Conservation (phyloP, 768 basidiomycete genomes). For the Dioszegia hungarica region DNA sequence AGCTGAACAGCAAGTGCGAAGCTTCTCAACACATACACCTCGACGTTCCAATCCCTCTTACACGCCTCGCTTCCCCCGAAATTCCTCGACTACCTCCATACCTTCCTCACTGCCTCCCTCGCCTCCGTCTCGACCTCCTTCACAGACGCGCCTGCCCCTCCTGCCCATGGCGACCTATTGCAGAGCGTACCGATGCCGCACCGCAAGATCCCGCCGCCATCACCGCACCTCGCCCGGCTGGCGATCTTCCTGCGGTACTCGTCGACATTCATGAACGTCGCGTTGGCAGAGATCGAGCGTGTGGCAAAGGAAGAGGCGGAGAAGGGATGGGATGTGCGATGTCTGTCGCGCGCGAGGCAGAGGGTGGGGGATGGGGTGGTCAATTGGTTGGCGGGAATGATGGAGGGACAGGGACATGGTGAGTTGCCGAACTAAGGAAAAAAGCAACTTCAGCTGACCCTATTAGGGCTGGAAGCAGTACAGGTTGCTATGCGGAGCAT, state of each 20-base stretch:
- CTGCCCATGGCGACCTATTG: conserved; percentile 7
- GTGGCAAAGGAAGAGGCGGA: conserved; percentile 62
- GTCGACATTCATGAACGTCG: conserved; percentile 66
- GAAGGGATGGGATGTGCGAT: conserved; percentile 62
- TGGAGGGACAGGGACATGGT: conserved; percentile 52
- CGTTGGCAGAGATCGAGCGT: conserved; percentile 77
- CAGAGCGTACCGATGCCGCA: conserved; percentile 26
- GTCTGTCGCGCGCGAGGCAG: conserved; percentile 59
- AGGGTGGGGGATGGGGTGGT: conserved; percentile 80
- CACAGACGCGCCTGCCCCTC: conserved; percentile 9
- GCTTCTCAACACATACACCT: conserved; percentile 26
- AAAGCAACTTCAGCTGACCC: background rate
- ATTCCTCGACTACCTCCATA: conserved; percentile 34
- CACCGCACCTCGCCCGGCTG: conserved; percentile 30
- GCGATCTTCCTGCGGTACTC: conserved; percentile 39
- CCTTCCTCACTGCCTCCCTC: conserved; percentile 33
- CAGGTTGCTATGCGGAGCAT: conserved; percentile 58
- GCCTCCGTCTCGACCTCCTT: conserved; percentile 10
- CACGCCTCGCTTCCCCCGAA: conserved; percentile 27
- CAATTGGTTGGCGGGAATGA: conserved; percentile 78
- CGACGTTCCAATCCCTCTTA: conserved; percentile 36
- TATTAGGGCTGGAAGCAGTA: conserved; percentile 48
- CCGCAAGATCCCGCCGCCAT: conserved; percentile 31
- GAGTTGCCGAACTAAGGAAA: background rate
- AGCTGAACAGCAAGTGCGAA: conserved; percentile 23